Evolutionary conservation across 345 rosid genomes (phyloP), one percentile per base, ranked within the genome.

Genomic region (Microcos paniculata): DNA sequence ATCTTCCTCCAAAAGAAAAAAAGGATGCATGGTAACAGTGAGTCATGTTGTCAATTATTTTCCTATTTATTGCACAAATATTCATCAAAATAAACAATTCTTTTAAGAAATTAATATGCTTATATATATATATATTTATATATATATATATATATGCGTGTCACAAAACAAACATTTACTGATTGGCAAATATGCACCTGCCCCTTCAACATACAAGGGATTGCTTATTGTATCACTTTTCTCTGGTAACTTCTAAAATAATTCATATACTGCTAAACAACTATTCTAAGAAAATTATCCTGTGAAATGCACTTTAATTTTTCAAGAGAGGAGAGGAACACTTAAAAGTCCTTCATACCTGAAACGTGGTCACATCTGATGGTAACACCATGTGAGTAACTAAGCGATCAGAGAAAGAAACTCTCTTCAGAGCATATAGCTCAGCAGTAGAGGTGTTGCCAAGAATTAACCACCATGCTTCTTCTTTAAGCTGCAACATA

Each of bases 391-490:
- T 90, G 70, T 80, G 87, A 66, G 94, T 91, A 65, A 76, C 88
- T 82, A 89, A 64, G 71, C 82, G 90, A 73, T 79, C 89, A 8
- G 87, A 75, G 91, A 95, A 90, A 45, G 98, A 89, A 69, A 95
- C 90, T 83, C 99, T 90, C 88, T 93, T 95, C 71, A 95, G 70
- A 74, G 97, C 96, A 90, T 85, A 87, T 62, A 93, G 84, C 77
- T 93, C 92, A 2, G 87, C 85, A 49, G 93, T 87, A 51, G 83
- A 67, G 24, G 91, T 79, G 80, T 95, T 90, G 49, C 97, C 96
- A 53, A 95, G 94, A 73, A 91, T 85, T 71, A 95, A 78, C 99
- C 98, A 95, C 98, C 99, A 95, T 45, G 97, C 99, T 88, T 95
- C 99, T 75, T 88, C 93, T 92, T 95, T 95, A 66, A 86, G 65